A percentile compares a stretch with the other conserved stretches of the same genome.
phyloP scores from a whole-genome alignment of 805 yeast genomes.

The Suhomyces emberorum region DNA sequence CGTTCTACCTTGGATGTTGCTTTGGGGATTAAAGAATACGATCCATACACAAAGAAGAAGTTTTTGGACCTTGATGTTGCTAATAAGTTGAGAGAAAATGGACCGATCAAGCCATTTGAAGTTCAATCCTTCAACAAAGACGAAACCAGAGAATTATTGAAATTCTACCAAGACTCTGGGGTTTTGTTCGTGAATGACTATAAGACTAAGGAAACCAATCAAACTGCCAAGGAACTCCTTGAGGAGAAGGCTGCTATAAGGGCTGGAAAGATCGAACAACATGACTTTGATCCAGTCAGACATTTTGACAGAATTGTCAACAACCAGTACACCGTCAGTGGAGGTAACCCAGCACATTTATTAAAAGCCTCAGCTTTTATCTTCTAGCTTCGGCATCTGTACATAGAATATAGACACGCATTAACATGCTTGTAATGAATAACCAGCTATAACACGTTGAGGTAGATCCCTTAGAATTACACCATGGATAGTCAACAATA shows the following conservation, averaged over 20 bases:
- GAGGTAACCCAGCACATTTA: conserved; percentile 40
- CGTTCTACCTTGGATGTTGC: conserved; percentile 55
- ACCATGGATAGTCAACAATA: too few species aligned
- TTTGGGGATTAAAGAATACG: conserved; percentile 48
- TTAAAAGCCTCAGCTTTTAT: conserved; percentile 29
- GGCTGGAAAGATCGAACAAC: conserved; percentile 11
- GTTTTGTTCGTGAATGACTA: conserved; percentile 34
- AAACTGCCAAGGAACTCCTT: conserved; percentile 8
- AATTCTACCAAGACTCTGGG: conserved; percentile 31
- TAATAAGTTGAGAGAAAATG: conserved; percentile 37
- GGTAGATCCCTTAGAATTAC: too few species aligned
- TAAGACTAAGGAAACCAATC: conserved; percentile 22
- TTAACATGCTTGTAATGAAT: too few species aligned
- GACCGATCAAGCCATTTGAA: conserved; percentile 27
- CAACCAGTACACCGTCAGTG: conserved; percentile 29
- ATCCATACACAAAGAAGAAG: conserved; percentile 50
- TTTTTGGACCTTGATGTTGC: conserved; percentile 58
- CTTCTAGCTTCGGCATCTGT: conserved; percentile 20
- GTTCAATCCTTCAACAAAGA: conserved; percentile 28
- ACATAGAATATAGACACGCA: too few species aligned
- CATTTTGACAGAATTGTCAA: conserved; percentile 30
- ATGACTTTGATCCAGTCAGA: conserved; percentile 17
- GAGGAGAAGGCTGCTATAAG: conserved; percentile 12
- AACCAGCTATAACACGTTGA: too few species aligned
- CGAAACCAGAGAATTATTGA: conserved; percentile 29